Evolutionary conservation across 352 stramenopile species (phyloP).

Genomic region (Globisporangium nodosum): DNA sequence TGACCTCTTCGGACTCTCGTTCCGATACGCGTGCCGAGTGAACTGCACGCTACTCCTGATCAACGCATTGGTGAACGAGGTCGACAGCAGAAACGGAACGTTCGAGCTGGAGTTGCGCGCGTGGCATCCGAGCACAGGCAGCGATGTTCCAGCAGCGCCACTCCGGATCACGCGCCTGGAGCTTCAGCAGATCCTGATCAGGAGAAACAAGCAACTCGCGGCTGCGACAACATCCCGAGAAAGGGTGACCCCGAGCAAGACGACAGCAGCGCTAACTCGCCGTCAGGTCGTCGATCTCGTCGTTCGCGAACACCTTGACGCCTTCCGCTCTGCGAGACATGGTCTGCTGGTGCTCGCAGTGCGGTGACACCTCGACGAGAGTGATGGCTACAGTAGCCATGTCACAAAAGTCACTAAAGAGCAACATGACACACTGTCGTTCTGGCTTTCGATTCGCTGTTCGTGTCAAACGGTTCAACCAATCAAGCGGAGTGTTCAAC

Average conservation of each 20-base stretch:
- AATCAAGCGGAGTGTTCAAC: too few relatives aligned
- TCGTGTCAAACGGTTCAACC: too few relatives aligned
- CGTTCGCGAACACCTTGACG: constrained; percentile 22
- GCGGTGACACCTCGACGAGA: not conserved
- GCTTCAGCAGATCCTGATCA: constrained; percentile 5
- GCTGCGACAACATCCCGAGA: too few relatives aligned
- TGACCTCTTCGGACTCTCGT: constrained; percentile 14
- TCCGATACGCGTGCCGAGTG: constrained; percentile 20
- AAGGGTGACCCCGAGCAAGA: not conserved
- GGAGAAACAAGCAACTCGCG: too few relatives aligned
- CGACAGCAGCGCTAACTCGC: constrained; percentile 2
- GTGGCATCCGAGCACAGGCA: constrained; percentile 18
- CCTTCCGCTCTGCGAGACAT: constrained; percentile 27
- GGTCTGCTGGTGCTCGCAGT: constrained; percentile 21
- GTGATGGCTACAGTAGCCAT: not conserved
- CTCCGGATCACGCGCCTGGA: constrained; percentile 16
- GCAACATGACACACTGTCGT: too few relatives aligned
- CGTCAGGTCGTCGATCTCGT: constrained; percentile 17
- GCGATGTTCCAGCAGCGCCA: constrained; percentile 7
- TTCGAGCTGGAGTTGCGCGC: constrained; percentile 20
- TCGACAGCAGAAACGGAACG: constrained; percentile 16
- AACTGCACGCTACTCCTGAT: constrained; percentile 22
- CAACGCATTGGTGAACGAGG: constrained; percentile 18
- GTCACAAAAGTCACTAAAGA: too few relatives aligned
- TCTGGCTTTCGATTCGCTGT: too few relatives aligned